Base-by-base conservation (phyloP, 2,329 filamentous ascomycete genomes). In the Elsinoe australis region DNA sequence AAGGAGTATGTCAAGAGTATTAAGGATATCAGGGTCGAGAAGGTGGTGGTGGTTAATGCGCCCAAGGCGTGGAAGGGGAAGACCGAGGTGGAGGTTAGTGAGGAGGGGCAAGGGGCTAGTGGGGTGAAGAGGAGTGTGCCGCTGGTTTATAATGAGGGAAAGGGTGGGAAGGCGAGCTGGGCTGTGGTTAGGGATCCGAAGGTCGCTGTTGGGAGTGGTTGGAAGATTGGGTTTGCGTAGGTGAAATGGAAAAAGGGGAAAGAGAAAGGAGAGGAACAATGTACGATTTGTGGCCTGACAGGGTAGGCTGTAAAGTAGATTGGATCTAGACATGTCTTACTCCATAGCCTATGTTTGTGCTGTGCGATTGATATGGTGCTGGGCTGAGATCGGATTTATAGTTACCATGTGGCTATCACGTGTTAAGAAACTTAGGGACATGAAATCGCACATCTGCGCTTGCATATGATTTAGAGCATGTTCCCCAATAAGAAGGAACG, bases 31-130 rank as follows among this genome's bases (percentile, higher is more conserved):
- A 71, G 75, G 5, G 80, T 96, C 1, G 88, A 95, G 70, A 88
- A 84, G 68, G 76, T 96, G 49, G 73, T 96, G 38, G 59, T 98
- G 41, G 80, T 96, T 15, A 87, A 86, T 35, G 87, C 86, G 2
- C 85, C 87, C 1, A 71, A 74, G 26, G 67, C 70, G 15, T 95
- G 88, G 89, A 76, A 76, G 53, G 70, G 68, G 41, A 83, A 79
- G 69, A 66, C 62, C n/a, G 68, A 77, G 61, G 76, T 79, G 3
- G 74, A 79, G n/a, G 72, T 82, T 51, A 72, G 84, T 58, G 87
- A 82, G 62, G 71, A 78, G 56, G 21, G 68, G 65, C 29, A 68
- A 67, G 55, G 70, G 64, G 60, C 68, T 62, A 56, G 63, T 49
- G 55, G 60, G 56, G 53, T 67, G 34, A 64, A 59, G 52, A 68